Evolutionary conservation across 176 grass and related monocot species (phyloP).

Genomic region (Aegilops longissima): DNA sequence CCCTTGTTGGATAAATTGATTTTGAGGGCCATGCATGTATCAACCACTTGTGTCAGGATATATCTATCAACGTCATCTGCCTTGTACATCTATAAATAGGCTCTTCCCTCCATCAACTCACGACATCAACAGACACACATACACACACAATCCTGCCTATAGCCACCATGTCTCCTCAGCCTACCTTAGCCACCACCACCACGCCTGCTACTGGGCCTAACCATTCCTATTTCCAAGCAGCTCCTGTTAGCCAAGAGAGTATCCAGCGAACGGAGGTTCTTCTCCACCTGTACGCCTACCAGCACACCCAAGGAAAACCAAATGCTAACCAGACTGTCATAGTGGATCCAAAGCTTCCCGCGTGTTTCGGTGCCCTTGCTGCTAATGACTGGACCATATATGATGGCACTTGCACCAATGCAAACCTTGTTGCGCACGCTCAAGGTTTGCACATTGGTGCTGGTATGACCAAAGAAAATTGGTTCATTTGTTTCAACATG

Average conservation of each 20-base stretch:
- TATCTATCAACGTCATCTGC: background rate
- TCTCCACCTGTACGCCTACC: background rate
- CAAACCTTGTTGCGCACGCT: background rate
- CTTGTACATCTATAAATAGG: background rate
- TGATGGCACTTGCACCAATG: background rate
- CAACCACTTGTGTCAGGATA: background rate
- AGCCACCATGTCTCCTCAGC: background rate
- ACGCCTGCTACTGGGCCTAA: background rate
- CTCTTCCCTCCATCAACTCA: background rate
- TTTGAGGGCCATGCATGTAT: background rate
- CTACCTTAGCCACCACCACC: background rate
- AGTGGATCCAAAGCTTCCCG: background rate
- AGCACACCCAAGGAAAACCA: background rate
- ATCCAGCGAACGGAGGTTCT: background rate
- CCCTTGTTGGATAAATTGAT: background rate
- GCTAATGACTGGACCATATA: conserved; percentile 7
- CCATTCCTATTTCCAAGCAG: background rate
- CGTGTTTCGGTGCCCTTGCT: background rate
- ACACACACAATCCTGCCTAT: background rate
- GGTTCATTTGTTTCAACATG: background rate
- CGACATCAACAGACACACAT: background rate
- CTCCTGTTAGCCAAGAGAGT: background rate
- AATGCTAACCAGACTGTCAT: background rate
- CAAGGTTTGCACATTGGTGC: background rate
- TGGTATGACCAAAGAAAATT: background rate